Conservation (phyloP, 2,329 filamentous ascomycete genomes). For the Mycosphaerelloides madeirae region DNA sequence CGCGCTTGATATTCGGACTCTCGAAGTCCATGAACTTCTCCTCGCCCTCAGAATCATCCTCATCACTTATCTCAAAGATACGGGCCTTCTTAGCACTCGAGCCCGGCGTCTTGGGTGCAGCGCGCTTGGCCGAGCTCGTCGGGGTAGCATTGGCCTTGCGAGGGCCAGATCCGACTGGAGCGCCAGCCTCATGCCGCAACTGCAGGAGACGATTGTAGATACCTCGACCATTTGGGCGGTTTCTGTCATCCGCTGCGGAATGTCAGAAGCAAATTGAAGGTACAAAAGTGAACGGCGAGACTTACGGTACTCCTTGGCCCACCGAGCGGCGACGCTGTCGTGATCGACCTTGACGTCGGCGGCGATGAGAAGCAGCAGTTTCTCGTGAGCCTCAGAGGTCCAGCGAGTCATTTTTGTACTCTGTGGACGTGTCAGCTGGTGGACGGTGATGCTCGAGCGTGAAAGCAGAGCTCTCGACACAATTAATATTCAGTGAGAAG, state of each 20-base stretch:
- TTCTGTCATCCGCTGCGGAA: constrained; percentile 11
- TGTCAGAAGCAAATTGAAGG: constrained; percentile 4
- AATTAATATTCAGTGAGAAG: too few relatives aligned
- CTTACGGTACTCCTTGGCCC: constrained; percentile 16
- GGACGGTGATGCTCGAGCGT: too few relatives aligned
- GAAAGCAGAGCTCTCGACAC: too few relatives aligned
- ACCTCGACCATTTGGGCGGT: constrained; percentile 16
- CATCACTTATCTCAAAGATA: constrained; percentile 18
- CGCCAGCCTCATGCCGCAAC: constrained; percentile 13
- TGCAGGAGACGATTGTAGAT: constrained; percentile 21
- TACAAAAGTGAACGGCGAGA: not conserved
- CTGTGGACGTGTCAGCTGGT: too few relatives aligned
- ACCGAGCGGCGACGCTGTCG: constrained; percentile 11
- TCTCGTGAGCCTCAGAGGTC: constrained; percentile 23
- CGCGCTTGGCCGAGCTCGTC: constrained; percentile 6
- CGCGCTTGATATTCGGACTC: constrained; percentile 11
- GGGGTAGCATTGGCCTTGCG: constrained; percentile 4
- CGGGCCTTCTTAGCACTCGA: constrained; percentile 15
- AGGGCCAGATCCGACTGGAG: constrained; percentile 2
- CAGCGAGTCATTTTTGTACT: constrained; percentile 5
- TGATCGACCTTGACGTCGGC: constrained; percentile 15
- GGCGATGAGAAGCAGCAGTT: constrained; percentile 24
- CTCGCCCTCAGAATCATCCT: constrained; percentile 23
- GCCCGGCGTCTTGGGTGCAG: constrained; percentile 10
- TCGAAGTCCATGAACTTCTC: constrained; percentile 13